Base-by-base conservation (phyloP, 2,329 filamentous ascomycete species). In the Aspergillus sp. region DNA sequence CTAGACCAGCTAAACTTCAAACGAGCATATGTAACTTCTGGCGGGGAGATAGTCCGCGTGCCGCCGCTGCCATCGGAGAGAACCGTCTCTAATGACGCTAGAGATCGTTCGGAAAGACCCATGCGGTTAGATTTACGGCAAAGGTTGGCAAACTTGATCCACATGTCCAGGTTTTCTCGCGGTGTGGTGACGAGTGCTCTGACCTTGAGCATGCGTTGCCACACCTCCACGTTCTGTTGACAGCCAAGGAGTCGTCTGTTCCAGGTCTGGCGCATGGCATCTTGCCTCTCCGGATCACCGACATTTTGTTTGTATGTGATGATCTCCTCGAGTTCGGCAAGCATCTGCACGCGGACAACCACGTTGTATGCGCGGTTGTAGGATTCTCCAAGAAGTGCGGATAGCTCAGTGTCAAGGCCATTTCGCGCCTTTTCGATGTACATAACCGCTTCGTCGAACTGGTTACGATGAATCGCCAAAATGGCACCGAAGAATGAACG, bases 71-170 rank as follows among this genome's bases (percentile, higher is more conserved):
- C 73, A 42, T 76, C 74, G 24, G 67, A 80, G 13, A 91, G 86
- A 48, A 82, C 86, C 27, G 88, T 89, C 56, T 97, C 89, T n/a
- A 99, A 81, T 60, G 91, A 91, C 72, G 95, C 93, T 53, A 99
- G 80, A 11, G 93, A 96, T 77, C 96, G 96, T 77, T 99, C 95
- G 1, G 95, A 95, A 49, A 99, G 84, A 9, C 95, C 93, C 82
- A 93, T 93, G 30, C 95, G 89, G 57, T 91, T 90, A 45, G 93
- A 96, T 75, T 99, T 99, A 68, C 96, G 90, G 75, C 96, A 99
- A 5, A 99, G 85, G 68, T 98, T 99, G 68, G 95, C 91, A 73
- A 97, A 99, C 73, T 99, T 99, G 80, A 99, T 98, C 87, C 93
- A 97, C 92, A 99, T 99, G 68, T 96, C 90, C 81, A 96, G 91